A percentile compares a stretch with the other conserved stretches of the same genome.
These are phyloP conservation scores for Mortierella sp. DNA, from an alignment of 371 early-diverging fungal species.

Conservation along the genomic window DNA sequence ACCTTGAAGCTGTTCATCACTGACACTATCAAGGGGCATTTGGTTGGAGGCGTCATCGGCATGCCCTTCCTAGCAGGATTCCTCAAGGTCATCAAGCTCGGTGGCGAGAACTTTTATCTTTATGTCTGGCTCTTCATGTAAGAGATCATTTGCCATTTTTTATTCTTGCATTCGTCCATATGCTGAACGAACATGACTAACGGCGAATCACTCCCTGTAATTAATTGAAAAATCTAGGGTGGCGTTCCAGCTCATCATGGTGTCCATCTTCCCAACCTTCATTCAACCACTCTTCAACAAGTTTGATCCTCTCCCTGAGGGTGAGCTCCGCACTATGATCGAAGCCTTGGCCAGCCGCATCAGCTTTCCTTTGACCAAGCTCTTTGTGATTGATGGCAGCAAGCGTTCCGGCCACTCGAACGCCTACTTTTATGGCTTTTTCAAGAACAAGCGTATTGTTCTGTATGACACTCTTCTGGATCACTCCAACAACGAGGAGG, in stretches of 20 bases:
- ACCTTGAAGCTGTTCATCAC: slow-evolving; percentile 86
- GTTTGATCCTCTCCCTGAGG: slow-evolving; percentile 91
- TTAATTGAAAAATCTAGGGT: slow-evolving; percentile 65
- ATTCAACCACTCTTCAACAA: slow-evolving; percentile 99
- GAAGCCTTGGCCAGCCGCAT: slow-evolving; percentile 89
- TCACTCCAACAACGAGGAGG: slow-evolving; percentile 88
- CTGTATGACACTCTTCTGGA: slow-evolving; percentile 96
- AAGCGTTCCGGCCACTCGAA: slow-evolving; percentile 96
- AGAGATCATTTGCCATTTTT: slow-evolving; percentile 23
- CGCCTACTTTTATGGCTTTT: slow-evolving; percentile 98
- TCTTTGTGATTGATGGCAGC: slow-evolving; percentile 97
- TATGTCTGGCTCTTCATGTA: slow-evolving; percentile 93
- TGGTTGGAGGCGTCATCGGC: slow-evolving; percentile 81
- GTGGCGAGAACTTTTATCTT: slow-evolving; percentile 90
- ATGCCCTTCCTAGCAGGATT: slow-evolving; percentile 87
- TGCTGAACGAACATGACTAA: neutral
- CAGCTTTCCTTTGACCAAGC: slow-evolving; percentile 94
- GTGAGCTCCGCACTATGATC: slow-evolving; percentile 88
- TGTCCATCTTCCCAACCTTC: slow-evolving; percentile 94
- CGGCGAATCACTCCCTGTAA: slow-evolving; percentile 7
- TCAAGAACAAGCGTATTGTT: slow-evolving; percentile 98
- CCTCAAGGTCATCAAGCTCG: slow-evolving; percentile 85
- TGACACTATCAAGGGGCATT: slow-evolving; percentile 85
- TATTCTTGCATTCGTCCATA: neutral
- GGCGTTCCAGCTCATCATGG: slow-evolving; percentile 89